phyloP scores from a whole-genome alignment of 2,329 filamentous ascomycete species.

The Xylaria sp. region DNA sequence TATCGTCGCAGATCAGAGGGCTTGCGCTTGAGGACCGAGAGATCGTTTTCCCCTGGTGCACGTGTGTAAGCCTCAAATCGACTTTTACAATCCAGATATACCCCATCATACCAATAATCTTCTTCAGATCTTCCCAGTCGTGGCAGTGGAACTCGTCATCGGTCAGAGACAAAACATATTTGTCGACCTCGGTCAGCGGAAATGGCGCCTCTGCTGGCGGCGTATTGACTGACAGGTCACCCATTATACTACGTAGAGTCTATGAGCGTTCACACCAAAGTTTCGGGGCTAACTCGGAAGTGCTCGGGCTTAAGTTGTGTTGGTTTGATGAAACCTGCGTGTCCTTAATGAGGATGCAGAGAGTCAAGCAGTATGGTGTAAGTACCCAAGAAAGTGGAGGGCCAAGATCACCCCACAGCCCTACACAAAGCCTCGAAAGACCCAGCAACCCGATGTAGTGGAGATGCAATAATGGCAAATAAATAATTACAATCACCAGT shows the following conservation, averaged over 20 bases:
- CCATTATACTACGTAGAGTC: slow-evolving; percentile 51
- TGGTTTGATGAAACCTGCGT: slow-evolving; percentile 1
- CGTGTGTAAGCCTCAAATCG: slow-evolving; percentile 52
- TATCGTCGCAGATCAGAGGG: slow-evolving; percentile 85
- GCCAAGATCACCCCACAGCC: not conserved
- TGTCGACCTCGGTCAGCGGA: slow-evolving; percentile 69
- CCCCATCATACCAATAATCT: slow-evolving; percentile 68
- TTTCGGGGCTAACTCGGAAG: slow-evolving; percentile 13
- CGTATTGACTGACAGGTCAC: slow-evolving; percentile 47
- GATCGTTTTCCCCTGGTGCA: slow-evolving; percentile 60
- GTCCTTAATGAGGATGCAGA: slow-evolving; percentile 7
- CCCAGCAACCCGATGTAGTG: not conserved
- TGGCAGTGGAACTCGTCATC: slow-evolving; percentile 78
- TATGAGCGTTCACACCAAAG: not conserved
- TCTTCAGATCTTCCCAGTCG: slow-evolving; percentile 77
- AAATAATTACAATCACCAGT: not conserved
- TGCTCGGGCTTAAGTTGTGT: slow-evolving; percentile 8
- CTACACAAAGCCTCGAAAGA: not conserved
- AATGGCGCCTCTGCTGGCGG: slow-evolving; percentile 61
- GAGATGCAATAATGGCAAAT: too few species aligned
- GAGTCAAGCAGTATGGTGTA: not conserved
- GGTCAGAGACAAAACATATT: slow-evolving; percentile 67
- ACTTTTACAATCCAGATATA: slow-evolving; percentile 10
- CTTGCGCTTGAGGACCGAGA: slow-evolving; percentile 80
- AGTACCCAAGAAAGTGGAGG: slow-evolving; percentile 1